A percentile compares a stretch with the other conserved stretches of the same genome.
Conservation (phyloP, 1,284 basidiomycete species). For the Xerocomus amazonicus region DNA sequence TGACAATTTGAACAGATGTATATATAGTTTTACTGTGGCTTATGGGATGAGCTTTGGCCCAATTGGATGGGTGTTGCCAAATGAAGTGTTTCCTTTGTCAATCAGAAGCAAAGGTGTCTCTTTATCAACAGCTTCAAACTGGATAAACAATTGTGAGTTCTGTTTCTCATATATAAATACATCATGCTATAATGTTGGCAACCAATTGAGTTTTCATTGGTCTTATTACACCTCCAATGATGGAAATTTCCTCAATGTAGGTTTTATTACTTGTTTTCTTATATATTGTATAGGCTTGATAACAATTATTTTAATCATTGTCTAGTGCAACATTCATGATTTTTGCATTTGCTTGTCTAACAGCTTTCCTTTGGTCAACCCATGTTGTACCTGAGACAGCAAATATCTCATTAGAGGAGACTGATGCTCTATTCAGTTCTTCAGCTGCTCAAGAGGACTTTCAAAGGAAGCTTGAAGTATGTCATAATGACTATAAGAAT, state of each 20-base stretch:
- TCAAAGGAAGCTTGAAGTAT: constrained; percentile 20
- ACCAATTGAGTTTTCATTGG: constrained; percentile 66
- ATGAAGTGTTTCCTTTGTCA: constrained; percentile 84
- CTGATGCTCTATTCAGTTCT: constrained; percentile 64
- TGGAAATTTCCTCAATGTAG: constrained; percentile 60
- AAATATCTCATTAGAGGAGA: constrained; percentile 70
- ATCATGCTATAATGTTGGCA: constrained; percentile 9
- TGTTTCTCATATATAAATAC: neutral
- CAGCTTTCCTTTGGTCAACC: constrained; percentile 66
- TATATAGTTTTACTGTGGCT: constrained; percentile 77
- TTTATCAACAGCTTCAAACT: constrained; percentile 81
- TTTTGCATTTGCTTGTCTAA: constrained; percentile 62
- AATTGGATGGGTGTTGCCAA: constrained; percentile 79
- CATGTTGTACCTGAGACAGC: constrained; percentile 73
- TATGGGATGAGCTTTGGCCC: constrained; percentile 85
- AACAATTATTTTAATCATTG: too few species aligned
- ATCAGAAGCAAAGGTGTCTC: constrained; percentile 83
- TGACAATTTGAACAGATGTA: constrained; percentile 41
- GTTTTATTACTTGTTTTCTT: neutral
- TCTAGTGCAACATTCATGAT: constrained; percentile 63
- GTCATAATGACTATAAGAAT: neutral
- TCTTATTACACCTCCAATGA: constrained; percentile 70
- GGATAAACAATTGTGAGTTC: constrained; percentile 72
- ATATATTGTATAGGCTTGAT: neutral
- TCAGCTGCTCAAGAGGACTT: constrained; percentile 54